These are phyloP conservation scores for Hortiboletus flavorubellus DNA, from an alignment of 768 basidiomycete species.

Conservation along the genomic window DNA sequence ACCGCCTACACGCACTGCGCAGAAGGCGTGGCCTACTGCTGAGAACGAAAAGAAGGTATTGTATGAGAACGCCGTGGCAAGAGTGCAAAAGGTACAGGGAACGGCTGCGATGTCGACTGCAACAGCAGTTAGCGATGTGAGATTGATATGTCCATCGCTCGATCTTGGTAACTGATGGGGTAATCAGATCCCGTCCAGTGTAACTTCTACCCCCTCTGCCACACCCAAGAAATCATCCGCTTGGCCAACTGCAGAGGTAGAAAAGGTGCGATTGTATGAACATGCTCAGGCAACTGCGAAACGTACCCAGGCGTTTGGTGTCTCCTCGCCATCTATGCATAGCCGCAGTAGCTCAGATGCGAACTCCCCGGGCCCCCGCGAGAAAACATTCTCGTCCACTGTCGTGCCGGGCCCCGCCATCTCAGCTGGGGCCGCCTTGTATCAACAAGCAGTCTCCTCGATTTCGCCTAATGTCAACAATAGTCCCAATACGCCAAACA, in stretches of 20 bases:
- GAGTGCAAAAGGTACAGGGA: conserved; percentile 39
- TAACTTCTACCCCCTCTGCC: background rate
- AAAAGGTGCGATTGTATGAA: conserved; percentile 69
- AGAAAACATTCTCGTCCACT: conserved; percentile 12
- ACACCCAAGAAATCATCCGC: conserved; percentile 17
- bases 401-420: conserved; percentile 19
- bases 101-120: conserved; percentile 25
- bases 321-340: conserved; percentile 23
- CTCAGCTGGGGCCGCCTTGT: conserved; percentile 44
- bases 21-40: conserved; percentile 30
- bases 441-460: conserved; percentile 44
- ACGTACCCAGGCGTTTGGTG: conserved; percentile 47
- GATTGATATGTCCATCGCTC: conserved; percentile 2
- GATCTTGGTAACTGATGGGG: conserved; percentile 6
- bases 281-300: conserved; percentile 65
- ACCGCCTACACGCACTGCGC: conserved; percentile 25
- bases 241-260: conserved; percentile 73
- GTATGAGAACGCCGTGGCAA: conserved; percentile 39
- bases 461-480: conserved; percentile 25
- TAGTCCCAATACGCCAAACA: conserved; percentile 14
- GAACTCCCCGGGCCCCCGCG: conserved; percentile 16
- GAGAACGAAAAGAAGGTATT: conserved; percentile 44
- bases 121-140: conserved; percentile 26
- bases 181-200: conserved; percentile 5
- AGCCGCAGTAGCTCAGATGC: conserved; percentile 30